Percentiles rank a stretch among this genome's conserved stretches.
These are phyloP conservation scores for Takashimella tepidaria DNA, from an alignment of 1,284 basidiomycete species.

Conservation along the genomic window DNA sequence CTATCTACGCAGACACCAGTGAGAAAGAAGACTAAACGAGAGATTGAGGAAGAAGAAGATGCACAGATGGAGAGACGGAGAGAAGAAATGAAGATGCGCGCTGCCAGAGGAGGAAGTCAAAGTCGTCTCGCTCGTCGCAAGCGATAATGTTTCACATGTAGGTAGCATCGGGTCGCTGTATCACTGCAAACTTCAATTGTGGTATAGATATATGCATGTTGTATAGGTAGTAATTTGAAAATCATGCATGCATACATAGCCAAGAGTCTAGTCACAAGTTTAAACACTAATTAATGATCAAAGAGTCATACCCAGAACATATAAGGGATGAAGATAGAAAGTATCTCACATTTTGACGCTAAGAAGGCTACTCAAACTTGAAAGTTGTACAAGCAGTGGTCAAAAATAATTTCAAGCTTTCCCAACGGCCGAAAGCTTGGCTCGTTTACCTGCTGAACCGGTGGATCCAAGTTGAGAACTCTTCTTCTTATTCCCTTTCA, in stretches of 20 bases:
- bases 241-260: not conserved
- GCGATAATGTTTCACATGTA: not conserved
- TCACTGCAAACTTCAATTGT: too few relatives aligned
- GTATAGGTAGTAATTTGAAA: too few relatives aligned
- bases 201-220: too few relatives aligned
- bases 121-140: not conserved
- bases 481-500: conserved; percentile 17
- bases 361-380: too few relatives aligned
- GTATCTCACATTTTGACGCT: too few relatives aligned
- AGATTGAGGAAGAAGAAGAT: not conserved
- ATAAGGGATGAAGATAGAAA: too few relatives aligned
- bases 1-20: not conserved
- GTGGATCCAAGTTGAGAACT: conserved; percentile 31
- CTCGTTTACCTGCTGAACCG: conserved; percentile 11
- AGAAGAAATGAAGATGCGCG: conserved; percentile 5
- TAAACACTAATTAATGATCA: too few relatives aligned
- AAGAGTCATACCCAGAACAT: too few relatives aligned
- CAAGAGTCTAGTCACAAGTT: too few relatives aligned
- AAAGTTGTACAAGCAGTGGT: too few relatives aligned
- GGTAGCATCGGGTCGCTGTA: too few relatives aligned
- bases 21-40: not conserved
- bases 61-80: conserved; percentile 10
- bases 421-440: conserved; percentile 18
- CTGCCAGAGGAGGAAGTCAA: not conserved
- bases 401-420: too few relatives aligned